Evolutionary conservation across 495 filamentous ascomycete species (phyloP).

Genomic region (Aspergillus hancockii): DNA sequence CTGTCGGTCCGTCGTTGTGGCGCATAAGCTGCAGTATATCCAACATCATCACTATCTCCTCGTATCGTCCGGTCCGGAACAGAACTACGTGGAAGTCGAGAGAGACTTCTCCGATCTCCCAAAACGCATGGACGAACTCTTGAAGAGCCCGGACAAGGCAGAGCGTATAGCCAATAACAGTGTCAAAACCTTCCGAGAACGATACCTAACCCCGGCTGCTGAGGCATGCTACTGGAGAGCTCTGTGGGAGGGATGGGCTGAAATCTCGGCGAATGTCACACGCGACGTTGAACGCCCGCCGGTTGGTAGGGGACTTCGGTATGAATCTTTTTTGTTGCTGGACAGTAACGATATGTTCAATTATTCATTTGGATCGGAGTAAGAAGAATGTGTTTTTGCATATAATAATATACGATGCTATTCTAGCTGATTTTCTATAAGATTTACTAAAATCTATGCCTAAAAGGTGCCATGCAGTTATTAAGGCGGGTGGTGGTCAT

Average conservation of each 20-base stretch:
- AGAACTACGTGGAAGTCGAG: slow-evolving; percentile 55
- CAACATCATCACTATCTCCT: slow-evolving; percentile 24
- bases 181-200: slow-evolving; percentile 45
- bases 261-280: slow-evolving; percentile 18
- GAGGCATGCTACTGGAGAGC: slow-evolving; percentile 53
- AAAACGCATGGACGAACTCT: slow-evolving; percentile 39
- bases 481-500: too few species aligned
- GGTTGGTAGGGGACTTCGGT: slow-evolving; percentile 7
- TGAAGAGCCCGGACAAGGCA: slow-evolving; percentile 37
- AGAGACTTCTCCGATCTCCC: slow-evolving; percentile 50
- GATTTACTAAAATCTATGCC: too few species aligned
- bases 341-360: slow-evolving; percentile 13
- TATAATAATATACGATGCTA: slow-evolving; percentile 2
- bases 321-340: slow-evolving; percentile 15
- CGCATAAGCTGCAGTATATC: slow-evolving; percentile 24
- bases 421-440: too few species aligned
- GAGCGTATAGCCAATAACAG: slow-evolving; percentile 48
- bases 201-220: slow-evolving; percentile 52
- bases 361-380: slow-evolving; percentile 8
- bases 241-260: slow-evolving; percentile 38
- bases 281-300: neutral
- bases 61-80: slow-evolving; percentile 37
- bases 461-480: too few species aligned
- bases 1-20: slow-evolving; percentile 50
- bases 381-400: neutral